A percentile compares a stretch with the other conserved stretches of the same genome.
These are phyloP conservation scores for Pyrenochaeta sp. DNA, from an alignment of 2,329 filamentous ascomycete species.

Conservation along the genomic window DNA sequence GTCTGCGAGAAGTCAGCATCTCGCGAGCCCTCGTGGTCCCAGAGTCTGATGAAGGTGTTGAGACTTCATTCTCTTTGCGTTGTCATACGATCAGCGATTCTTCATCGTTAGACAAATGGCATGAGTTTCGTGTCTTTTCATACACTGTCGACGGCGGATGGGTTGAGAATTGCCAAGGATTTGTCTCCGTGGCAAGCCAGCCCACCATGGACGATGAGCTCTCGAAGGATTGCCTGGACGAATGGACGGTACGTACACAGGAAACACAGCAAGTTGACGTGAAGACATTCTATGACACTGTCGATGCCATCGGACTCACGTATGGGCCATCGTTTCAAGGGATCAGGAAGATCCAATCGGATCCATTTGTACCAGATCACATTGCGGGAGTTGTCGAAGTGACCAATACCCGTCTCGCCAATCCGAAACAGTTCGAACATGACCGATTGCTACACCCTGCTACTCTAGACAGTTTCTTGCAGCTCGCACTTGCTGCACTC, in stretches of 20 bases:
- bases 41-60: constrained; percentile 33
- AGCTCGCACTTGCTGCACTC: constrained; percentile 14
- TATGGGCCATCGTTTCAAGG: constrained; percentile 25
- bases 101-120: constrained; percentile 14
- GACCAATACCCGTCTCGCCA: constrained; percentile 12
- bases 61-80: constrained; percentile 27
- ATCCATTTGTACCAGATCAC: background rate
- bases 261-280: constrained; percentile 1
- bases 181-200: constrained; percentile 9
- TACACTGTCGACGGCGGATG: constrained; percentile 18
- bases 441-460: constrained; percentile 26
- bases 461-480: constrained; percentile 25
- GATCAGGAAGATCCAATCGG: constrained; percentile 6
- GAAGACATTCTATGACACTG: constrained; percentile 10
- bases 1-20: constrained; percentile 29
- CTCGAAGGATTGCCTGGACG: constrained; percentile 4
- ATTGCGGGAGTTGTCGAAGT: constrained; percentile 18
- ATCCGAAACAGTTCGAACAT: constrained; percentile 23
- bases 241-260: constrained; percentile 2
- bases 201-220: constrained; percentile 6
- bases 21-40: constrained; percentile 30
- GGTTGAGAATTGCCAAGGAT: constrained; percentile 24
- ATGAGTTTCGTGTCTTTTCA: constrained; percentile 27
- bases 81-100: constrained; percentile 1
- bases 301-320: constrained; percentile 19